A percentile compares a stretch with the other conserved stretches of the same genome.
These are phyloP conservation scores for Fragaria iinumae DNA, from an alignment of 306 rosid species.

Conservation along the genomic window DNA sequence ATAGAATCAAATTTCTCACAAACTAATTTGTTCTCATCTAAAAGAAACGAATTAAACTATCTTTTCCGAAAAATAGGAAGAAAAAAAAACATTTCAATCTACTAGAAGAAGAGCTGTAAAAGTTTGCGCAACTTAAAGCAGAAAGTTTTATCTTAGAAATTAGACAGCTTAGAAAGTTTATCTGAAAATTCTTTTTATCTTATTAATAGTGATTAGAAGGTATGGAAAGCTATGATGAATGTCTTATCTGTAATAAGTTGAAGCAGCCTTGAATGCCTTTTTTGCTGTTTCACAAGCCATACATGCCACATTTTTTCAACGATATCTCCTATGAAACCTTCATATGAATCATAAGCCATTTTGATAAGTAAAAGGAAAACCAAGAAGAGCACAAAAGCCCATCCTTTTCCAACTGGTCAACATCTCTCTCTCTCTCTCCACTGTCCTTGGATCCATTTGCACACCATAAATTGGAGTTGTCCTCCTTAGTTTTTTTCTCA, in stretches of 20 bases:
- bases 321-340: slow-evolving; percentile 26
- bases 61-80: too few species aligned
- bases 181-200: too few species aligned
- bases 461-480: slow-evolving; percentile 43
- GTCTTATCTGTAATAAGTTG: slow-evolving; percentile 42
- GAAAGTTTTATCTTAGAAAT: too few species aligned
- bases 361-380: not conserved
- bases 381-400: not conserved
- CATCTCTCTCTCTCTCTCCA: slow-evolving; percentile 1
- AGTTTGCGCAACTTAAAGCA: too few species aligned
- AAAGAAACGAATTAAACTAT: too few species aligned
- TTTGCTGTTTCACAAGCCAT: slow-evolving; percentile 1
- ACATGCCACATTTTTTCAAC: slow-evolving; percentile 28
- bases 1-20: too few species aligned
- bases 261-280: slow-evolving; percentile 35
- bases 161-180: too few species aligned
- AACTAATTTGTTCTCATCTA: too few species aligned
- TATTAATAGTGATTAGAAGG: not conserved
- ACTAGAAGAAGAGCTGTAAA: too few species aligned
- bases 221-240: slow-evolving; percentile 22
- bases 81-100: too few species aligned
- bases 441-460: slow-evolving; percentile 7
- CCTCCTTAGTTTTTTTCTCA: slow-evolving; percentile 8
- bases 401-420: slow-evolving; percentile 1
- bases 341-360: not conserved